Conservation (phyloP, 176 grass and related monocot species). For the Melocanna baccifera region DNA sequence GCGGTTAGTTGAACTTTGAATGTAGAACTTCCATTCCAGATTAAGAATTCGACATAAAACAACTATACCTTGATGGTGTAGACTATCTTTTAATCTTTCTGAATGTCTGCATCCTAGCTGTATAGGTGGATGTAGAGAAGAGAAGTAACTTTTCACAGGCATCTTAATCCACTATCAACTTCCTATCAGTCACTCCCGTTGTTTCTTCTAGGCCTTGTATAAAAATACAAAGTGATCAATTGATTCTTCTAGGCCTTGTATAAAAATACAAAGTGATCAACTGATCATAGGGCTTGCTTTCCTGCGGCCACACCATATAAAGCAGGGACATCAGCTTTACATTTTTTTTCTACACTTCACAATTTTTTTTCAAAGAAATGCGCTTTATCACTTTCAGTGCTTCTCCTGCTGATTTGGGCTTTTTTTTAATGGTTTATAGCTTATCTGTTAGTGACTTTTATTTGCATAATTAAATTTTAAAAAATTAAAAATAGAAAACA, state of each 20-base stretch:
- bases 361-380: not conserved
- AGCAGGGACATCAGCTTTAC: constrained; percentile 7
- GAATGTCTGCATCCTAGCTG: not conserved
- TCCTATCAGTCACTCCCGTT: not conserved
- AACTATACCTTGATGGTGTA: not conserved
- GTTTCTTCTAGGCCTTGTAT: constrained; percentile 3
- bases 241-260: no score
- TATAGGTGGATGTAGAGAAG: not conserved
- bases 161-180: not conserved
- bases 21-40: not conserved
- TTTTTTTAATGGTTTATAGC: no score
- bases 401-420: no score
- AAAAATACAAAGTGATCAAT: not conserved
- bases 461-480: no score
- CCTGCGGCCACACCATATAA: not conserved
- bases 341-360: not conserved
- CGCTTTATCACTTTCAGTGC: not conserved
- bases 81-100: not conserved
- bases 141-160: not conserved
- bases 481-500: no score
- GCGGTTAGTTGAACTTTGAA: constrained; percentile 46
- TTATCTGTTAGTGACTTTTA: no score
- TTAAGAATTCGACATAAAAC: constrained; percentile 4
- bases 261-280: no score
- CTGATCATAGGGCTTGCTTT: not conserved